These are phyloP conservation scores for Fusarium compactum DNA, from an alignment of 2,329 filamentous ascomycete genomes.

Conservation along the genomic window DNA sequence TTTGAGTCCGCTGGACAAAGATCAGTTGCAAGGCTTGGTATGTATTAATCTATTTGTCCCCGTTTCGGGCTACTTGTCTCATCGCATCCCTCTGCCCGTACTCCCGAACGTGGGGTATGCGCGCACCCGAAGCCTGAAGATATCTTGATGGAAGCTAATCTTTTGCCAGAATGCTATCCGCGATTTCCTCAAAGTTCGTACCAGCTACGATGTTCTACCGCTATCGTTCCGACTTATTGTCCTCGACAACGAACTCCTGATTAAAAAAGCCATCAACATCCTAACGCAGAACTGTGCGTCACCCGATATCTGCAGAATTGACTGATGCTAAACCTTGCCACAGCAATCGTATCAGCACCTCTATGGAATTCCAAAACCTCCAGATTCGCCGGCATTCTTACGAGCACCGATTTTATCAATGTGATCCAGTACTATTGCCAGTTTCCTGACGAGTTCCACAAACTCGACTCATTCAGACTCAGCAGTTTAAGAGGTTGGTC, in stretches of 20 bases:
- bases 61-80: conserved; percentile 7
- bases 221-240: conserved; percentile 96
- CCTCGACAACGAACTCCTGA: conserved; percentile 92
- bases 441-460: conserved; percentile 87
- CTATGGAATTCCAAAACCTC: conserved; percentile 96
- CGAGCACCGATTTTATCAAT: conserved; percentile 97
- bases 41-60: conserved; percentile 51
- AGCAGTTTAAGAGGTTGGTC: conserved; percentile 86
- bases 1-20: conserved; percentile 75
- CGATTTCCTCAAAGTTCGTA: conserved; percentile 95
- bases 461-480: conserved; percentile 93
- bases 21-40: conserved; percentile 84
- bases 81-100: conserved; percentile 34
- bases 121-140: conserved; percentile 15
- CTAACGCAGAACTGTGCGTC: conserved; percentile 89
- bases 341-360: conserved; percentile 96
- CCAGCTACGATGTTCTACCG: conserved; percentile 96
- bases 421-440: conserved; percentile 99
- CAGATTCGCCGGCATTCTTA: conserved; percentile 92
- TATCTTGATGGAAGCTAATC: conserved; percentile 25
- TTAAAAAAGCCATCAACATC: conserved; percentile 97
- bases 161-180: conserved; percentile 81
- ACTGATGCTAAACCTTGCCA: conserved; percentile 31
- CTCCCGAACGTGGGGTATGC: conserved; percentile 35
- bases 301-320: conserved; percentile 5